Percentiles rank a stretch among this genome's conserved stretches.
These are phyloP conservation scores for Cyberlindnera xylosilytica DNA, from an alignment of 805 yeast genomes.

Conservation along the genomic window DNA sequence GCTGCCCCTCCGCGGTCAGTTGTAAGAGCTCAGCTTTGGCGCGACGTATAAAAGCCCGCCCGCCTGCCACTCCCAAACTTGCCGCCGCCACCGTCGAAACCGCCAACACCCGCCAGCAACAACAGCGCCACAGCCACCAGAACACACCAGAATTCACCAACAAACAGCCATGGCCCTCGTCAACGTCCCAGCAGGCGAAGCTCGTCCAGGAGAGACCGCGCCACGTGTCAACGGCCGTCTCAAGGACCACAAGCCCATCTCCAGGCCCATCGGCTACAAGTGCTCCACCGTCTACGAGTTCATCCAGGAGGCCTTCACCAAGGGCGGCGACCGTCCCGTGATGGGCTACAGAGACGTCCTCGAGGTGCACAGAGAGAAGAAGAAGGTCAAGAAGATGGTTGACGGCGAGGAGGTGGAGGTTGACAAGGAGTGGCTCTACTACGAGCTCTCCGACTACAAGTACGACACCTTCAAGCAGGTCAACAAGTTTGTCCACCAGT, in stretches of 20 bases:
- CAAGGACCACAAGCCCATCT: slow-evolving; percentile 42
- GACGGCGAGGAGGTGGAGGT: slow-evolving; percentile 72
- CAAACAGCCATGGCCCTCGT: slow-evolving; percentile 22
- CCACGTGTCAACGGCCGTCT: slow-evolving; percentile 66
- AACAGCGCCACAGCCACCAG: neutral
- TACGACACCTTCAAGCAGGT: slow-evolving; percentile 63
- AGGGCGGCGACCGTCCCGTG: slow-evolving; percentile 50
- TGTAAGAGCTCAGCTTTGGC: no score
- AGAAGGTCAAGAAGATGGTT: slow-evolving; percentile 66
- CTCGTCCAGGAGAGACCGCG: slow-evolving; percentile 75
- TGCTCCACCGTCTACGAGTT: slow-evolving; percentile 71
- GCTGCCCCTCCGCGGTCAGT: no score
- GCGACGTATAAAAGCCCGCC: no score
- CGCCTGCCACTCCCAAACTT: no score
- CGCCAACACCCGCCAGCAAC: neutral
- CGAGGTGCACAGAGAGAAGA: slow-evolving; percentile 74
- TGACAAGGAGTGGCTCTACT: slow-evolving; percentile 86
- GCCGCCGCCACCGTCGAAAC: no score
- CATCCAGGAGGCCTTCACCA: slow-evolving; percentile 55
- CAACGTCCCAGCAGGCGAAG: slow-evolving; percentile 65
- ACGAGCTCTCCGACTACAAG: slow-evolving; percentile 72
- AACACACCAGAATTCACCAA: neutral
- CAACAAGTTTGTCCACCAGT: slow-evolving; percentile 41
- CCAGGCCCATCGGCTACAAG: slow-evolving; percentile 61
- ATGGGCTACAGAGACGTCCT: slow-evolving; percentile 78